Conservation (phyloP, 805 yeast species). For the Candida ascalaphidarum region DNA sequence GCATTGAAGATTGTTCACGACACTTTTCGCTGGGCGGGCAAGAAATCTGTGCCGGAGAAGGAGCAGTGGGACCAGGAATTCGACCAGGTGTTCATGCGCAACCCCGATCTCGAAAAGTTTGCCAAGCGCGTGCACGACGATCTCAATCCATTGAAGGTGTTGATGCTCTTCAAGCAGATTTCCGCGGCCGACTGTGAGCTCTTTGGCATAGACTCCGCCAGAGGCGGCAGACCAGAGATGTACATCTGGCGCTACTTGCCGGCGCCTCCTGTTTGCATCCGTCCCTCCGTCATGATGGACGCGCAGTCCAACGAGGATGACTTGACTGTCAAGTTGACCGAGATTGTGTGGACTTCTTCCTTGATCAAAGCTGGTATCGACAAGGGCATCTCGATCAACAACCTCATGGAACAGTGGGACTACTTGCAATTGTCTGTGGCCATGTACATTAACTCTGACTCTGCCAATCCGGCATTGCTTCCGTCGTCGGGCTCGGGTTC, state of each 20-base stretch:
- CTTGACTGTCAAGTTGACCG: constrained; percentile 89
- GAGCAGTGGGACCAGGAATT: constrained; percentile 82
- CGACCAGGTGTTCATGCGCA: constrained; percentile 59
- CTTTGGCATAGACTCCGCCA: constrained; percentile 79
- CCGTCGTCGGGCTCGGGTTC: constrained; percentile 59
- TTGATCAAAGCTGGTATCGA: constrained; percentile 91
- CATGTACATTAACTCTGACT: constrained; percentile 94
- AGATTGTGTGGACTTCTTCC: constrained; percentile 94
- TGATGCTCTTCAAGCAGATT: constrained; percentile 80
- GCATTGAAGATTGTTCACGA: constrained; percentile 94
- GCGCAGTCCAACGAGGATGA: constrained; percentile 95
- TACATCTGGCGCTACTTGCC: constrained; percentile 96
- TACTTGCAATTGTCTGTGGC: constrained; percentile 92
- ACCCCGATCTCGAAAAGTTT: constrained; percentile 85
- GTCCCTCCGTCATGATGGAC: constrained; percentile 94
- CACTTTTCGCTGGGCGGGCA: constrained; percentile 92
- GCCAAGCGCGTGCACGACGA: constrained; percentile 86
- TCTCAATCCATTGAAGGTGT: constrained; percentile 83
- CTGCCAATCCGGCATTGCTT: constrained; percentile 70
- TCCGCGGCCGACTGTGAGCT: constrained; percentile 85
- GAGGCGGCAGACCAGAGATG: constrained; percentile 91
- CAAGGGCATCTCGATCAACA: constrained; percentile 87
- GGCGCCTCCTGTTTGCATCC: constrained; percentile 97
- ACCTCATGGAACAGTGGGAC: constrained; percentile 99
- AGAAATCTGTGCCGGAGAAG: constrained; percentile 79